These are phyloP conservation scores for Colletotrichum chrysophilum DNA, from an alignment of 2,329 filamentous ascomycete genomes.

Conservation along the genomic window DNA sequence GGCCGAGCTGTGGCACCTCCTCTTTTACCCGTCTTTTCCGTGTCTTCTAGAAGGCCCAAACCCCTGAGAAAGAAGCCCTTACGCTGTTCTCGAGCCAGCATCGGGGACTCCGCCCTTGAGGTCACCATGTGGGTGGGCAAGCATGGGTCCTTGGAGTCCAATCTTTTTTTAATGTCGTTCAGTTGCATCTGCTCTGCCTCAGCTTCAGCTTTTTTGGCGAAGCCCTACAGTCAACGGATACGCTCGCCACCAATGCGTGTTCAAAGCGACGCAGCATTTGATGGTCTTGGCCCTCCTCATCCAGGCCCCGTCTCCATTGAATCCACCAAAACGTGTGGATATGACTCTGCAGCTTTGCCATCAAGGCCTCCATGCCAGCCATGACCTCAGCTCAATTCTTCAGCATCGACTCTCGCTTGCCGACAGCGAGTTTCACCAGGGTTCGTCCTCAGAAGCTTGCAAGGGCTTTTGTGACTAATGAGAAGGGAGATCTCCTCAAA, in stretches of 20 bases:
- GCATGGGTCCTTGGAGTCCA: slow-evolving; percentile 4
- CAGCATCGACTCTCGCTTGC: slow-evolving; percentile 6
- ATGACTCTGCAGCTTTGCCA: background rate
- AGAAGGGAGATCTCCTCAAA: background rate
- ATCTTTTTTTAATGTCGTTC: background rate
- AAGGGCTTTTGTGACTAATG: background rate
- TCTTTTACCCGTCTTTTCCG: slow-evolving; percentile 19
- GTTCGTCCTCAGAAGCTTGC: background rate
- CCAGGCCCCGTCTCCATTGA: background rate
- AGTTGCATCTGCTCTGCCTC: background rate
- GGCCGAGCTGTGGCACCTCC: slow-evolving; percentile 18
- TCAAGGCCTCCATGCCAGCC: background rate
- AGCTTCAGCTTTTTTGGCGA: background rate
- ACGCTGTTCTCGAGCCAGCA: slow-evolving; percentile 1
- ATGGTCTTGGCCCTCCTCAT: background rate
- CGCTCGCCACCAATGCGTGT: background rate
- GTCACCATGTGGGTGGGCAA: background rate
- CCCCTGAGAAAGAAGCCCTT: slow-evolving; percentile 3
- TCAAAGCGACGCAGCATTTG: background rate
- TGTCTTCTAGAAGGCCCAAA: slow-evolving; percentile 18
- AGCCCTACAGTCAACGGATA: background rate
- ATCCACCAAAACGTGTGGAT: background rate
- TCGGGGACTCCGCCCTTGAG: slow-evolving; percentile 8
- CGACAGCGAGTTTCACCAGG: background rate
- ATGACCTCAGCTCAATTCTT: slow-evolving; percentile 1